phyloP scores from a whole-genome alignment of 202 grass and related monocot species.

The Carex arenaria region DNA sequence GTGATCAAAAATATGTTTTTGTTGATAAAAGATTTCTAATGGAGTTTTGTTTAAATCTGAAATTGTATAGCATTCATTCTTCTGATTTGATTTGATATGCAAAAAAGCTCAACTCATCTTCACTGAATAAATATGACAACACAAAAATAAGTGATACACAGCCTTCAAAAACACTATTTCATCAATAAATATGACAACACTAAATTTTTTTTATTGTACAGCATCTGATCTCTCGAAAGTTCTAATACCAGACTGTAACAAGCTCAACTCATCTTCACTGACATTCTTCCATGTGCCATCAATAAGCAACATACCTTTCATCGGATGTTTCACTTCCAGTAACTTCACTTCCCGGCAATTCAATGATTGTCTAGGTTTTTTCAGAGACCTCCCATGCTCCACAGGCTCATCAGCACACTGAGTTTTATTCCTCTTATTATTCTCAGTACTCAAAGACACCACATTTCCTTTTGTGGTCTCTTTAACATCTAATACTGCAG shows the following conservation, averaged over 20 bases:
- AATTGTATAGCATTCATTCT: neutral
- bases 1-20: too few relatives aligned
- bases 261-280: slow-evolving; percentile 43
- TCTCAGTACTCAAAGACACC: slow-evolving; percentile 15
- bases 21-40: neutral
- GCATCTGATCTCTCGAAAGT: neutral
- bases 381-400: slow-evolving; percentile 21
- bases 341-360: slow-evolving; percentile 14
- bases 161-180: neutral
- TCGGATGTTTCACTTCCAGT: slow-evolving; percentile 11
- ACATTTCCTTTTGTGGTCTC: slow-evolving; percentile 16
- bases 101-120: too few relatives aligned
- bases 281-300: slow-evolving; percentile 55
- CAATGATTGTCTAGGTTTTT: slow-evolving; percentile 30
- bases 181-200: neutral
- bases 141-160: too few relatives aligned
- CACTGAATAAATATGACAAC: too few relatives aligned
- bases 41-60: neutral
- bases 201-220: neutral
- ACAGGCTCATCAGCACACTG: slow-evolving; percentile 6
- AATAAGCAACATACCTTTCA: slow-evolving; percentile 54
- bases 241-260: slow-evolving; percentile 39
- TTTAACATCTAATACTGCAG: neutral
- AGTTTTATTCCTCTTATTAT: slow-evolving; percentile 21
- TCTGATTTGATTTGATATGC: neutral